phyloP scores from a whole-genome alignment of 106 monocot genomes.

The Dactylorhiza incarnata region DNA sequence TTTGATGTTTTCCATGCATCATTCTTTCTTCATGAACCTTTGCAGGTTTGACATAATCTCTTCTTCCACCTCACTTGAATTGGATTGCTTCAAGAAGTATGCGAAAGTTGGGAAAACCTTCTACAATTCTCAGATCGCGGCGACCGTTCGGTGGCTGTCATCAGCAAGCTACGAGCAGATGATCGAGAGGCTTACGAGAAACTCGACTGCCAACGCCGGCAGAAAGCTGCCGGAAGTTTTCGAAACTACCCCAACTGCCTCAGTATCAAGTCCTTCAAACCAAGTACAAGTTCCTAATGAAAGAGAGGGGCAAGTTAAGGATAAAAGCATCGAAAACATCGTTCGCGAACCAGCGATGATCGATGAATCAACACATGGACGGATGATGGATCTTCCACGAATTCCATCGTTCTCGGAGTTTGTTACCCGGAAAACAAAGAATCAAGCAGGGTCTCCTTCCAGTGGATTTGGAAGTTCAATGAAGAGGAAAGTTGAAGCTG shows the following conservation, averaged over 20 bases:
- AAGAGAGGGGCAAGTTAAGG: slow-evolving; percentile 1
- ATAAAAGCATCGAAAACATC: neutral
- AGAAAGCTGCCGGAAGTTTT: neutral
- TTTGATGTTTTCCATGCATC: neutral
- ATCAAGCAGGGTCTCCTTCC: neutral
- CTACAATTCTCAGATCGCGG: slow-evolving; percentile 80
- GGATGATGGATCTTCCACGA: slow-evolving; percentile 41
- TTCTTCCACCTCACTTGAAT: slow-evolving; percentile 49
- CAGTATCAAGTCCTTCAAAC: neutral
- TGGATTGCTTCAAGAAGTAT: slow-evolving; percentile 74
- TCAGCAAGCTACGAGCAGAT: slow-evolving; percentile 47
- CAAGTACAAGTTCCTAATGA: neutral
- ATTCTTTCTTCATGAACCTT: neutral
- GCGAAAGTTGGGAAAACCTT: slow-evolving; percentile 71
- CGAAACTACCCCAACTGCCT: slow-evolving; percentile 6
- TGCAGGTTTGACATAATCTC: slow-evolving; percentile 32
- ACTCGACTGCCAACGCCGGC: neutral
- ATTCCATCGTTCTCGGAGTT: slow-evolving; percentile 67
- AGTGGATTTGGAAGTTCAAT: neutral
- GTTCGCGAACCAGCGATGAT: neutral
- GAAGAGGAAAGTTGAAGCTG: slow-evolving; percentile 6
- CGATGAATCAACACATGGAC: slow-evolving; percentile 5
- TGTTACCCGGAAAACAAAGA: slow-evolving; percentile 31
- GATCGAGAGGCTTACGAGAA: slow-evolving; percentile 27
- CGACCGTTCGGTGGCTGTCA: slow-evolving; percentile 73